These are phyloP conservation scores for Xylariales sp. DNA, from an alignment of 2,329 filamentous ascomycete species.

Conservation along the genomic window DNA sequence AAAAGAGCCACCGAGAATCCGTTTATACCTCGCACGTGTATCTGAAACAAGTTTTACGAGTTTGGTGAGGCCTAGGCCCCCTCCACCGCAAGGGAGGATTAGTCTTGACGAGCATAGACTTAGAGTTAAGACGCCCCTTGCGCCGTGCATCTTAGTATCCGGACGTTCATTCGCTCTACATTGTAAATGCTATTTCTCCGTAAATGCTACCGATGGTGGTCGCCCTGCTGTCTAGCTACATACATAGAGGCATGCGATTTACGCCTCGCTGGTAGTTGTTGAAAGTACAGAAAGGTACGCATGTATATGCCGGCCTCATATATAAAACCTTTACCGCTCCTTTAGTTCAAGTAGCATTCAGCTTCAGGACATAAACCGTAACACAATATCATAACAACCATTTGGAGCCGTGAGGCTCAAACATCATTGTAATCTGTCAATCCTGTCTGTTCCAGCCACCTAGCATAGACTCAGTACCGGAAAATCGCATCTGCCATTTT, in stretches of 20 bases:
- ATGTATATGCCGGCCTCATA: neutral
- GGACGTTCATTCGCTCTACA: neutral
- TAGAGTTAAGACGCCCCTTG: too few species aligned
- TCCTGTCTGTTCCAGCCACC: neutral
- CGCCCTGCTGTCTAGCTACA: slow-evolving; percentile 3
- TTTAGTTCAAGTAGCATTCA: neutral
- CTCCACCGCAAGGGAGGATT: neutral
- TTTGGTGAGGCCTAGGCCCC: too few species aligned
- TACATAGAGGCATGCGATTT: neutral
- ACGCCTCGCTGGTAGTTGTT: slow-evolving; percentile 13
- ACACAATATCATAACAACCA: neutral
- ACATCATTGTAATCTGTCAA: neutral
- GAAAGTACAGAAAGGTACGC: slow-evolving; percentile 7
- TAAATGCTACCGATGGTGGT: neutral
- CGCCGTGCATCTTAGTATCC: neutral
- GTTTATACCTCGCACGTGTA: neutral
- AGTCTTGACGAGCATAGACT: neutral
- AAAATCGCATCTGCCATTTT: slow-evolving; percentile 95
- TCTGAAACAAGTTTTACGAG: neutral
- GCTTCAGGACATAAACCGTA: neutral
- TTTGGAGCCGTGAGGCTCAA: neutral
- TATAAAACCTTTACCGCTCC: neutral
- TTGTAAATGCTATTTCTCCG: neutral
- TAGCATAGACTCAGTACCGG: slow-evolving; percentile 57
- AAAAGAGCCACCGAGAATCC: too few species aligned